Base-by-base conservation (phyloP, 2,329 filamentous ascomycete genomes). In the Calonectria leucothoes region DNA sequence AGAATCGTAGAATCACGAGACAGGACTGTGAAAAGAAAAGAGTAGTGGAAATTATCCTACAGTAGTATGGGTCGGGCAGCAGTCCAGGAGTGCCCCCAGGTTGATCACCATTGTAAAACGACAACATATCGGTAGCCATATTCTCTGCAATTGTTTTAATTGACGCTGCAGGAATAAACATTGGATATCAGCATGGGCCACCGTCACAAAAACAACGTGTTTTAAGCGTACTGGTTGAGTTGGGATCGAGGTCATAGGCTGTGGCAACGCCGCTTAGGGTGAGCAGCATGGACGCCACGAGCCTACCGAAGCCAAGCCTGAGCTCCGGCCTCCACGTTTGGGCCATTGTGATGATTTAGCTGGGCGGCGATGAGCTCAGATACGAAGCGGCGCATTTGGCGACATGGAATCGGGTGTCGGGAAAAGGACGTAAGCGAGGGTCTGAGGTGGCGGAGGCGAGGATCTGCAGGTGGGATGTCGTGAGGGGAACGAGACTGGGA, bases 31-130 rank as follows among this genome's bases (percentile, higher is more conserved):
- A 27, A 33, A 6, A 45, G 59, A 33, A 29, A 57, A 35, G 12
- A 49, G 31, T 27, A 68, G 42, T 23, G n/a, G 42, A 52, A 31
- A 48, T 25, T 23, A 39, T 82, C 87, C 78, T 82, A 89, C 89
- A 91, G 80, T 90, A 91, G 73, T 91, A 90, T 67, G 88, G 89
- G 12, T 85, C 79, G 33, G 89, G 88, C 4, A 91, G 83, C 52
- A 90, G 84, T 27, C 89, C 89, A 10, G 89, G 89, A 5, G 82
- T 87, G 23, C 85, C 82, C 45, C 89, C 89, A 0, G 87, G 87
- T 71, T 89, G 79, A 76, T 91, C 78, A 55, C 90, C 89, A 29
- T 82, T 68, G 72, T 86, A 86, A 65, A 84, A 85, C 8, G 82
- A 78, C 66, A 86, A 76, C 82, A 91, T 84, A 77, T 91, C 89